phyloP scores from a whole-genome alignment of 1,284 basidiomycete genomes.

The Singerocomus inundabilis region DNA sequence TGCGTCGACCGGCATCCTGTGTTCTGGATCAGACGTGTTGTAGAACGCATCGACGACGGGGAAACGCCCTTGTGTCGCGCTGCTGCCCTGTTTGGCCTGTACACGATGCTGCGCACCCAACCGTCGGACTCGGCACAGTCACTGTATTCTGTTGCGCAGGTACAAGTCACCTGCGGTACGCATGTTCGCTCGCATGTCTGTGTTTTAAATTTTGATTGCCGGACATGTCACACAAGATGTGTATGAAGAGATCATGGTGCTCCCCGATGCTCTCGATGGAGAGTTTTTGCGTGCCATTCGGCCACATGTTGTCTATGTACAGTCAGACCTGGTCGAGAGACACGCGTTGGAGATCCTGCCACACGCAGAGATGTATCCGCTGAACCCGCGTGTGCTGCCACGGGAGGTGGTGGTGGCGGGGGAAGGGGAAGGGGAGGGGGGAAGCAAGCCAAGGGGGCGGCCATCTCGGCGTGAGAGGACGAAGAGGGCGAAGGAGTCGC shows the following conservation, averaged over 20 bases:
- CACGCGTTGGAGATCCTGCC: constrained; percentile 61
- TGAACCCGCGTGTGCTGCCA: constrained; percentile 61
- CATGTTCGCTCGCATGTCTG: not conserved
- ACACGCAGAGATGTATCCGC: constrained; percentile 44
- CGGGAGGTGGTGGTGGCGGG: constrained; percentile 53
- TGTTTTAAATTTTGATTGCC: not conserved
- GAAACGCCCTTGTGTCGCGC: constrained; percentile 52
- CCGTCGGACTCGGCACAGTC: constrained; percentile 51
- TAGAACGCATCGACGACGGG: constrained; percentile 53
- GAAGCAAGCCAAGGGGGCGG: constrained; percentile 59
- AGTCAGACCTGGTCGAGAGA: constrained; percentile 46
- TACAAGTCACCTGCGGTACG: constrained; percentile 60
- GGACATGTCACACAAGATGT: constrained; percentile 44
- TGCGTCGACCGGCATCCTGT: not conserved
- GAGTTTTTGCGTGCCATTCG: constrained; percentile 44
- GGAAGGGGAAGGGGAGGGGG: too few relatives aligned
- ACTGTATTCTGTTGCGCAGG: constrained; percentile 45
- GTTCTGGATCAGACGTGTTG: not conserved
- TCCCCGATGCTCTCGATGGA: constrained; percentile 44
- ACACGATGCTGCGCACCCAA: constrained; percentile 66
- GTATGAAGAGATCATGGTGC: constrained; percentile 43
- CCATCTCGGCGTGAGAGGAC: constrained; percentile 61
- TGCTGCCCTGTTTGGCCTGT: constrained; percentile 63
- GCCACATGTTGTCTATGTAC: constrained; percentile 47
- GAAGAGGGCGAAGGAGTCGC: constrained; percentile 50